Percentiles rank a stretch among this genome's conserved stretches.
phyloP scores from a whole-genome alignment of 345 rosid genomes.

The Hibiscus tridactylites region DNA sequence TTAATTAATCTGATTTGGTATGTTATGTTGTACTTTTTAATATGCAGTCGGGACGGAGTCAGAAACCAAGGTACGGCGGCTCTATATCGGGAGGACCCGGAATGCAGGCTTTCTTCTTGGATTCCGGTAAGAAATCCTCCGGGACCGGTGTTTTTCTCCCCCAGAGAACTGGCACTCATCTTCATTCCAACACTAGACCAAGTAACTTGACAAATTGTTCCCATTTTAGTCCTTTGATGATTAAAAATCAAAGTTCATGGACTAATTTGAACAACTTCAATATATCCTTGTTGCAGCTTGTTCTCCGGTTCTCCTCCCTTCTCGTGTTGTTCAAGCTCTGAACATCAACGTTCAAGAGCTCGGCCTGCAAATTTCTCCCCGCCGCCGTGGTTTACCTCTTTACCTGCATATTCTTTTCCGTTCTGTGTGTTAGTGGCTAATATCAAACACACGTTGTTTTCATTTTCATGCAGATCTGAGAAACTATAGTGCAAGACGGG shows the following conservation, averaged over 20 bases:
- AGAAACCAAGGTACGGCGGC: conserved; percentile 7
- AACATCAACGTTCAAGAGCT: conserved; percentile 36
- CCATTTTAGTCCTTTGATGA: no score
- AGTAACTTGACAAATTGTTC: conserved; percentile 21
- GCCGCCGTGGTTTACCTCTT: conserved; percentile 17
- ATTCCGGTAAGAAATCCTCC: conserved; percentile 42
- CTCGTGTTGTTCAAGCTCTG: conserved; percentile 50
- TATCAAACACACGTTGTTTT: neutral
- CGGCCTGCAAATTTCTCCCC: conserved; percentile 40
- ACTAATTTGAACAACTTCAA: no score
- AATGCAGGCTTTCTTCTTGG: conserved; percentile 80
- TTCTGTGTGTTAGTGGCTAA: neutral
- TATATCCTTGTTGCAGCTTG: conserved; percentile 24
- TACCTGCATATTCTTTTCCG: neutral
- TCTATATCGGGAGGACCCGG: conserved; percentile 41
- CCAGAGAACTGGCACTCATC: conserved; percentile 24
- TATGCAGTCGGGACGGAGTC: neutral
- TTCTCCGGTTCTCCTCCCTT: conserved; percentile 50
- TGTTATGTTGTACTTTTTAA: no score
- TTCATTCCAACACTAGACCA: conserved; percentile 39
- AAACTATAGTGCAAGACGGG: neutral
- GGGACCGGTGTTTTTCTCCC: conserved; percentile 96
- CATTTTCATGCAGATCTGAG: conserved; percentile 1
- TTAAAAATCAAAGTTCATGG: no score
- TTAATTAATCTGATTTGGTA: no score